phyloP scores from a whole-genome alignment of 2,329 filamentous ascomycete species.

The Scedosporium boydii region DNA sequence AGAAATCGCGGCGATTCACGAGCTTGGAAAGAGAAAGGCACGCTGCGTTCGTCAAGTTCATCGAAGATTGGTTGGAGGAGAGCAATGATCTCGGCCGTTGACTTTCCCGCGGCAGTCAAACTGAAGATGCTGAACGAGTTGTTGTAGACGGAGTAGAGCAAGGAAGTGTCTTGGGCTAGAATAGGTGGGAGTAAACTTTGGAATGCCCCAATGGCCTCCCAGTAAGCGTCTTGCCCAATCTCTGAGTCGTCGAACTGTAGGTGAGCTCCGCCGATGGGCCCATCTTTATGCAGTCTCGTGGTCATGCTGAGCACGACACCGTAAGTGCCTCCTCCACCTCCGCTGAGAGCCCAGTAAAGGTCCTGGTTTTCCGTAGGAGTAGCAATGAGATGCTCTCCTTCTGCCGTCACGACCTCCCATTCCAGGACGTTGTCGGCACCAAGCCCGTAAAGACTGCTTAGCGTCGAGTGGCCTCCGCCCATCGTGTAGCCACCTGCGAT shows the following conservation, averaged over 20 bases:
- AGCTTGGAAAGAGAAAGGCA: slow-evolving; percentile 27
- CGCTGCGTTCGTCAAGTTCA: slow-evolving; percentile 24
- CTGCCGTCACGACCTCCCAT: slow-evolving; percentile 43
- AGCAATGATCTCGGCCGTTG: slow-evolving; percentile 26
- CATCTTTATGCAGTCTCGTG: slow-evolving; percentile 36
- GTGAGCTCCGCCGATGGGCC: slow-evolving; percentile 30
- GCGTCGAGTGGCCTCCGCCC: slow-evolving; percentile 47
- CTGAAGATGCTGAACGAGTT: slow-evolving; percentile 35
- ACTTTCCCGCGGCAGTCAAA: slow-evolving; percentile 37
- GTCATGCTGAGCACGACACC: slow-evolving; percentile 48
- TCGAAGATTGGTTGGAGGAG: slow-evolving; percentile 35
- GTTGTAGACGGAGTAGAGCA: slow-evolving; percentile 36
- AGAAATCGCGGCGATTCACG: slow-evolving; percentile 40
- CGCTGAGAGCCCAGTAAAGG: slow-evolving; percentile 54
- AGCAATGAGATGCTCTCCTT: slow-evolving; percentile 36
- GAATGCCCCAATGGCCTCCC: slow-evolving; percentile 35
- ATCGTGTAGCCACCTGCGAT: slow-evolving; percentile 50
- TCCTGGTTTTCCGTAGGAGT: slow-evolving; percentile 38
- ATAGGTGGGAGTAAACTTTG: slow-evolving; percentile 30
- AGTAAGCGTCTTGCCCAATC: slow-evolving; percentile 32
- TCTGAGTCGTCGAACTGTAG: slow-evolving; percentile 28
- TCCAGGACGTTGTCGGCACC: slow-evolving; percentile 49
- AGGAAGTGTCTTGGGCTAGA: slow-evolving; percentile 39
- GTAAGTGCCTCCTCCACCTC: slow-evolving; percentile 50
- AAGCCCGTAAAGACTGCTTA: slow-evolving; percentile 45